A percentile compares a stretch with the other conserved stretches of the same genome.
Conservation (phyloP, 331 rosid genomes). For the Rosa hybrid region DNA sequence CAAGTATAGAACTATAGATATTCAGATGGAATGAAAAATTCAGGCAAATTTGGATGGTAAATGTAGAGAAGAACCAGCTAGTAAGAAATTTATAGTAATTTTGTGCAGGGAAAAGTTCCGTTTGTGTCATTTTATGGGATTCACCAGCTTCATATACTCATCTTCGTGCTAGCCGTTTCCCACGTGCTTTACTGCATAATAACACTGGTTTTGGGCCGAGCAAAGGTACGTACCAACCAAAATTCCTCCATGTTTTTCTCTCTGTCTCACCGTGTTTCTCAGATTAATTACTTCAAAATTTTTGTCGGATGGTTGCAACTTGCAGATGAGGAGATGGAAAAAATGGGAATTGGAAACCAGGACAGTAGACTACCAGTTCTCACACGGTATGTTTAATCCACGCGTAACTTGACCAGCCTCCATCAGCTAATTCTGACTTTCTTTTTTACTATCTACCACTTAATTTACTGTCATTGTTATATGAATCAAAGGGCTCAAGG, state of each 20-base stretch:
- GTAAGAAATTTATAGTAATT: neutral
- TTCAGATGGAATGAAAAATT: neutral
- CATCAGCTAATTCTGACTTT: neutral
- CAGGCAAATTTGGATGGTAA: neutral
- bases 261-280: neutral
- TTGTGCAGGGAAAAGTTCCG: conserved; percentile 32
- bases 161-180: conserved; percentile 31
- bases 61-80: neutral
- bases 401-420: neutral
- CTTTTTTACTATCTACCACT: neutral
- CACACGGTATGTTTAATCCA: conserved; percentile 21
- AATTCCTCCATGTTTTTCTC: neutral
- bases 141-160: conserved; percentile 35
- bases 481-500: neutral
- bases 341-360: conserved; percentile 38
- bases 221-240: conserved; percentile 31
- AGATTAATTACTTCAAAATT: neutral
- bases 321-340: conserved; percentile 38
- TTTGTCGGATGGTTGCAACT: neutral
- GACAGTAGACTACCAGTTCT: conserved; percentile 28
- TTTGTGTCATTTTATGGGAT: conserved; percentile 35
- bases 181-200: conserved; percentile 40
- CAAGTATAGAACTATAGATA: neutral
- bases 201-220: conserved; percentile 33
- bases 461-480: neutral